A percentile compares a stretch with the other conserved stretches of the same genome.
These are phyloP conservation scores for Remersonia thermophila DNA, from an alignment of 2,329 filamentous ascomycete genomes.

Conservation along the genomic window DNA sequence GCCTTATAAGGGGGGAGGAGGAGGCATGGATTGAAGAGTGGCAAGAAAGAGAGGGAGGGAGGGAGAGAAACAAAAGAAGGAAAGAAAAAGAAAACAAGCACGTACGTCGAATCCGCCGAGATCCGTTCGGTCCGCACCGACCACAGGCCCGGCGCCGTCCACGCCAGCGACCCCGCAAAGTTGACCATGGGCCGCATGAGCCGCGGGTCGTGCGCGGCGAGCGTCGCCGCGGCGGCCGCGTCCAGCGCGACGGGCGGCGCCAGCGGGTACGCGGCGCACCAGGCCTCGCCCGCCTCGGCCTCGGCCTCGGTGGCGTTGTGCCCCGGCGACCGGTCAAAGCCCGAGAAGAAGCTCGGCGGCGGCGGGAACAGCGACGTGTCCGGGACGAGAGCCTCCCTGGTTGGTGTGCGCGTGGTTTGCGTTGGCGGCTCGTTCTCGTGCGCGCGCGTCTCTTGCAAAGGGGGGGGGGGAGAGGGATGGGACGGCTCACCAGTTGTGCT, in stretches of 20 bases:
- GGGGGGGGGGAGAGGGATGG: neutral
- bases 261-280: conserved; percentile 52
- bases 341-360: conserved; percentile 53
- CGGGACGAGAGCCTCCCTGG: conserved; percentile 49
- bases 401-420: neutral
- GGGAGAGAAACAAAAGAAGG: neutral
- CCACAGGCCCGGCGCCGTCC: conserved; percentile 41
- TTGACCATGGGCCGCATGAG: conserved; percentile 39
- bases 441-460: no score
- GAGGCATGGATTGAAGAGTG: no score
- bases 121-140: conserved; percentile 26
- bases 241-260: conserved; percentile 39
- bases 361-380: conserved; percentile 63
- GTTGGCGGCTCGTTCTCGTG: neutral
- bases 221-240: conserved; percentile 32
- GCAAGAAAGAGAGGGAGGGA: no score
- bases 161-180: conserved; percentile 35
- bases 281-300: conserved; percentile 51
- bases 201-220: conserved; percentile 39
- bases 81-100: neutral
- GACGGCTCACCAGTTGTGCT: conserved; percentile 46
- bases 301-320: conserved; percentile 57
- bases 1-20: no score
- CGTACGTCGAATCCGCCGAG: conserved; percentile 34
- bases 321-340: conserved; percentile 51